Percentiles rank a stretch among this genome's conserved stretches.
phyloP scores from a whole-genome alignment of 768 basidiomycete genomes.

The Rubroboletus pulcherrimus region DNA sequence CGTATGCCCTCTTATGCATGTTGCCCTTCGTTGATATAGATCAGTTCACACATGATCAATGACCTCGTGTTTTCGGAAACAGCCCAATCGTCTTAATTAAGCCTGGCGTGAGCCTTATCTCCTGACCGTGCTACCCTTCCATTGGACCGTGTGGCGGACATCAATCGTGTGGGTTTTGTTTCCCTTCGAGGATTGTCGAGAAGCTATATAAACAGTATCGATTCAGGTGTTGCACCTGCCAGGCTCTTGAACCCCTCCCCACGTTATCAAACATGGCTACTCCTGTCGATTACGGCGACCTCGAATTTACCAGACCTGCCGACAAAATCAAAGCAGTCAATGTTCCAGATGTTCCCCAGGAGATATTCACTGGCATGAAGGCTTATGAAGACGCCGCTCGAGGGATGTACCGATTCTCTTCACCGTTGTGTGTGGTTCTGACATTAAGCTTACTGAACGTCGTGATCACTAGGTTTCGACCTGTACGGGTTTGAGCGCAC shows the following conservation, averaged over 20 bases:
- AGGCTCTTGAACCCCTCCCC: neutral
- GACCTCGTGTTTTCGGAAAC: constrained; percentile 1
- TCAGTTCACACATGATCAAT: constrained; percentile 2
- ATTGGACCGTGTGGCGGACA: neutral
- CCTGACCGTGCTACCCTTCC: neutral
- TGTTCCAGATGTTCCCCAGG: constrained; percentile 30
- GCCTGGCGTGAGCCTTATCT: constrained; percentile 4
- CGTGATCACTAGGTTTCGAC: constrained; percentile 23
- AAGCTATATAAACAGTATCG: constrained; percentile 1
- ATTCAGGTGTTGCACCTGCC: neutral
- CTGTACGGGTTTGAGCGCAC: constrained; percentile 27
- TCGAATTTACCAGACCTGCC: constrained; percentile 36
- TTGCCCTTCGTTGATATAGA: neutral
- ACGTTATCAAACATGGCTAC: constrained; percentile 14
- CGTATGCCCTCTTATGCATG: neutral
- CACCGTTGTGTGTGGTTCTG: neutral
- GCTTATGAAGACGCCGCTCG: constrained; percentile 38
- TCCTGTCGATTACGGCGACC: constrained; percentile 28
- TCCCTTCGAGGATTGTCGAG: neutral
- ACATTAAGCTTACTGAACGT: neutral
- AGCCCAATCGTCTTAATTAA: neutral
- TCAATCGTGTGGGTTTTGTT: neutral
- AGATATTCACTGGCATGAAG: constrained; percentile 35
- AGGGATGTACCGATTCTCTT: constrained; percentile 18
- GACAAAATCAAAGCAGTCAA: constrained; percentile 39